A percentile compares a stretch with the other conserved stretches of the same genome.
Evolutionary conservation across 2,329 filamentous ascomycete species (phyloP).

Genomic region (Aspergillus sergii): DNA sequence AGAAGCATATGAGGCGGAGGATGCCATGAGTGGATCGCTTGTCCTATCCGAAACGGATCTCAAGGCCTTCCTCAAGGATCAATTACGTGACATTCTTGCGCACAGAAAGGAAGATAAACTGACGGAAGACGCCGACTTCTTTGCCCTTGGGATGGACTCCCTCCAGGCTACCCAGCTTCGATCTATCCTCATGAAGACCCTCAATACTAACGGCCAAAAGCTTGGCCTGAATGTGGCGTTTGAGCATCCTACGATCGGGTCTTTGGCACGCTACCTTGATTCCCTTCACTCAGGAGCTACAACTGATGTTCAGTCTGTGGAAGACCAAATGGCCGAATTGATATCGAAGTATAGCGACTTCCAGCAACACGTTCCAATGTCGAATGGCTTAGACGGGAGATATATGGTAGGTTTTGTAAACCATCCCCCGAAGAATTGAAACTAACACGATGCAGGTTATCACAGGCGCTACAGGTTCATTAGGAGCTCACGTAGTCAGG

Average conservation of each 20-base stretch:
- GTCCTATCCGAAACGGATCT: slow-evolving; percentile 31
- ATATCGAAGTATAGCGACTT: slow-evolving; percentile 50
- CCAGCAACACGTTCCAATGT: slow-evolving; percentile 26
- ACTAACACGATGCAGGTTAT: slow-evolving; percentile 42
- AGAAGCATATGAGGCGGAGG: slow-evolving; percentile 41
- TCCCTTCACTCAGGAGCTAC: slow-evolving; percentile 41
- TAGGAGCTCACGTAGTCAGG: slow-evolving; percentile 62
- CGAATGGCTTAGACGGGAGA: slow-evolving; percentile 21
- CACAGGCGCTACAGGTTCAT: slow-evolving; percentile 67
- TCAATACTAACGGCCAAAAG: slow-evolving; percentile 53
- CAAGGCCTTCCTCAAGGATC: slow-evolving; percentile 36
- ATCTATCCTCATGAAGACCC: slow-evolving; percentile 51
- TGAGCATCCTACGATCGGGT: slow-evolving; percentile 55
- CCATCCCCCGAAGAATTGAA: background rate
- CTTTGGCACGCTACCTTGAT: slow-evolving; percentile 50
- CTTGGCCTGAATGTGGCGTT: slow-evolving; percentile 62
- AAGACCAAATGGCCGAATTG: slow-evolving; percentile 50
- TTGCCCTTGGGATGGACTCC: slow-evolving; percentile 59
- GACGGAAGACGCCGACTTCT: slow-evolving; percentile 58
- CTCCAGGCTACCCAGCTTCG: slow-evolving; percentile 61
- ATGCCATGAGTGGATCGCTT: slow-evolving; percentile 25
- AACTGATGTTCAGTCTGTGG: slow-evolving; percentile 34
- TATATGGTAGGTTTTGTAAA: slow-evolving; percentile 25
- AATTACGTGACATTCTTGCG: slow-evolving; percentile 30
- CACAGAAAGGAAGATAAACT: slow-evolving; percentile 20